A percentile compares a stretch with the other conserved stretches of the same genome.
Conservation (phyloP, 2,329 filamentous ascomycete genomes). For the Penicillium sp. region DNA sequence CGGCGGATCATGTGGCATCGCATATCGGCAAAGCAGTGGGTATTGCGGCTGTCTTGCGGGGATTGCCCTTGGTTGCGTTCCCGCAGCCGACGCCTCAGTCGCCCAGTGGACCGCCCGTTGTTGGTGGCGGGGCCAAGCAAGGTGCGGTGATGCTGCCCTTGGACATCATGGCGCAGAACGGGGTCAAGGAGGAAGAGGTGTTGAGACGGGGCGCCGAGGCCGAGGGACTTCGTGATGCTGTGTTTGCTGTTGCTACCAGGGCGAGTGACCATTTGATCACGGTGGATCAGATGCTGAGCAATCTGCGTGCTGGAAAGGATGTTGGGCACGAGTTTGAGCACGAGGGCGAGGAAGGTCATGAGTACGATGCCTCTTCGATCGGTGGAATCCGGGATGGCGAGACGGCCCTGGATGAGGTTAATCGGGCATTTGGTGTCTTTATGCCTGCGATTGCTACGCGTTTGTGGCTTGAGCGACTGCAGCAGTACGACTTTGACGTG, state of each 20-base stretch:
- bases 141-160: slow-evolving; percentile 78
- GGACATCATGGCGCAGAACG: slow-evolving; percentile 82
- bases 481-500: slow-evolving; percentile 83
- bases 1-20: slow-evolving; percentile 88
- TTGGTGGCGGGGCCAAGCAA: slow-evolving; percentile 49
- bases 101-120: slow-evolving; percentile 50
- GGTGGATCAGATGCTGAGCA: slow-evolving; percentile 85
- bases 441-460: slow-evolving; percentile 77
- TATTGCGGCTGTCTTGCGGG: slow-evolving; percentile 82
- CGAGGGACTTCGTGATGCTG: slow-evolving; percentile 78
- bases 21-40: slow-evolving; percentile 94
- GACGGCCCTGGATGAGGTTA: slow-evolving; percentile 54
- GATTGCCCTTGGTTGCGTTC: slow-evolving; percentile 84
- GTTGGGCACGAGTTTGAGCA: slow-evolving; percentile 90
- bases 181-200: slow-evolving; percentile 85
- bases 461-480: slow-evolving; percentile 75
- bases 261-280: slow-evolving; percentile 97
- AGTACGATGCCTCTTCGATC: slow-evolving; percentile 43
- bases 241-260: slow-evolving; percentile 88
- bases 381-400: slow-evolving; percentile 43
- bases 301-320: slow-evolving; percentile 70
- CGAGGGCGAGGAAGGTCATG: slow-evolving; percentile 70
- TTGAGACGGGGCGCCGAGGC: slow-evolving; percentile 79
- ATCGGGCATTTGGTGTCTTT: slow-evolving; percentile 74
- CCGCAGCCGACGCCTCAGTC: slow-evolving; percentile 63